Conservation (phyloP, 352 stramenopile species). For the Globisporangium nunn region DNA sequence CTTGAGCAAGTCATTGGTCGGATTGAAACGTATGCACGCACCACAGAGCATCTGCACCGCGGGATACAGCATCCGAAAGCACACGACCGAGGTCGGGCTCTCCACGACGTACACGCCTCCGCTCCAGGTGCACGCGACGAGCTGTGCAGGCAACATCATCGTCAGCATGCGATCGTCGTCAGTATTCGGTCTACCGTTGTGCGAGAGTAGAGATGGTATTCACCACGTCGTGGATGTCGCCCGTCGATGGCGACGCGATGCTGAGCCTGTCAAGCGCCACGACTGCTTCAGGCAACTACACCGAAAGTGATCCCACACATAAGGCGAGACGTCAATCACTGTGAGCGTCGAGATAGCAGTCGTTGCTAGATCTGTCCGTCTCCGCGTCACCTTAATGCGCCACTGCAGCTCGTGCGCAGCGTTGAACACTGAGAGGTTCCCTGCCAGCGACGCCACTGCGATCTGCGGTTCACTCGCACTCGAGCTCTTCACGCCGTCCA, state of each 20-base stretch:
- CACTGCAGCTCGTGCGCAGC: conserved; percentile 31
- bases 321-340: neutral
- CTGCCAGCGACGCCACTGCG: conserved; percentile 32
- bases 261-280: conserved; percentile 40
- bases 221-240: conserved; percentile 3
- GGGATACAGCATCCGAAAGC: conserved; percentile 61
- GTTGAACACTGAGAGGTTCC: conserved; percentile 30
- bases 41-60: conserved; percentile 58
- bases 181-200: neutral
- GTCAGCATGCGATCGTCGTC: neutral
- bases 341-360: neutral
- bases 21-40: conserved; percentile 14
- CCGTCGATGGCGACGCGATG: neutral
- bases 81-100: conserved; percentile 31
- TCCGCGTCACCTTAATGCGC: conserved; percentile 32
- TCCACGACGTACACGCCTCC: conserved; percentile 48
- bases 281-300: conserved; percentile 42
- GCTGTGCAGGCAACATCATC: conserved; percentile 14
- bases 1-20: neutral
- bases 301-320: neutral
- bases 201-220: neutral
- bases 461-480: conserved; percentile 14
- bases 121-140: conserved; percentile 70
- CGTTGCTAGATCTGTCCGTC: neutral
- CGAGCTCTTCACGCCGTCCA: conserved; percentile 24